Evolutionary conservation across 192 early-diverging fungal species (phyloP).

Genomic region (Coemansia sp.): DNA sequence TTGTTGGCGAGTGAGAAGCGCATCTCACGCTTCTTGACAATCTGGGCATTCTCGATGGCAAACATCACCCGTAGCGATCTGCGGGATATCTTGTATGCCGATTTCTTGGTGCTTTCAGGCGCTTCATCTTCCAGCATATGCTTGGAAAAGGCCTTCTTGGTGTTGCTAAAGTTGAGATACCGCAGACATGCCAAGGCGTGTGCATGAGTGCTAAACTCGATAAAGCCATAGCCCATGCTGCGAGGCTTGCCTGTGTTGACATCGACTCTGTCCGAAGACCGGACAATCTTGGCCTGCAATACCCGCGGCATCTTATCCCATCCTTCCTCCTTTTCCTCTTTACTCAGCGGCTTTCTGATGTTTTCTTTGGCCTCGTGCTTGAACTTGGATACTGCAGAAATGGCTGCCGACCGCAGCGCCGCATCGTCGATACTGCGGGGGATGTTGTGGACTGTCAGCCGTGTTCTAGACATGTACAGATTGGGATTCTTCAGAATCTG

Average conservation of each 20-base stretch:
- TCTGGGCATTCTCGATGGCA: constrained; percentile 81
- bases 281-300: constrained; percentile 79
- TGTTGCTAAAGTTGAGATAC: constrained; percentile 82
- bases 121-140: constrained; percentile 33
- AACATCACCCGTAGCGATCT: constrained; percentile 71
- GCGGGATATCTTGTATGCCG: constrained; percentile 32
- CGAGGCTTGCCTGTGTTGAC: constrained; percentile 61
- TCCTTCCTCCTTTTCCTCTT: constrained; percentile 61
- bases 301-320: constrained; percentile 63
- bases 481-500: constrained; percentile 83
- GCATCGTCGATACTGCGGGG: constrained; percentile 71
- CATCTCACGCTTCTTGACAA: constrained; percentile 70
- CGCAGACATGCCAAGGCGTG: constrained; percentile 91
- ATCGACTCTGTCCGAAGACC: constrained; percentile 77
- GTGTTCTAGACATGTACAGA: constrained; percentile 81
- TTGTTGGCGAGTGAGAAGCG: constrained; percentile 18
- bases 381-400: constrained; percentile 67
- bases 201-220: constrained; percentile 83
- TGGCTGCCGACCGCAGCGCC: constrained; percentile 59
- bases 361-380: constrained; percentile 69
- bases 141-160: constrained; percentile 60
- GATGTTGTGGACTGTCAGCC: constrained; percentile 87
- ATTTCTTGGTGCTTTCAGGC: constrained; percentile 17
- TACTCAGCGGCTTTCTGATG: constrained; percentile 54
- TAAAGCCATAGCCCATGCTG: constrained; percentile 88